Percentiles rank a stretch among this genome's conserved stretches.
Conservation (phyloP, 345 rosid species). For the Pistacia vera region DNA sequence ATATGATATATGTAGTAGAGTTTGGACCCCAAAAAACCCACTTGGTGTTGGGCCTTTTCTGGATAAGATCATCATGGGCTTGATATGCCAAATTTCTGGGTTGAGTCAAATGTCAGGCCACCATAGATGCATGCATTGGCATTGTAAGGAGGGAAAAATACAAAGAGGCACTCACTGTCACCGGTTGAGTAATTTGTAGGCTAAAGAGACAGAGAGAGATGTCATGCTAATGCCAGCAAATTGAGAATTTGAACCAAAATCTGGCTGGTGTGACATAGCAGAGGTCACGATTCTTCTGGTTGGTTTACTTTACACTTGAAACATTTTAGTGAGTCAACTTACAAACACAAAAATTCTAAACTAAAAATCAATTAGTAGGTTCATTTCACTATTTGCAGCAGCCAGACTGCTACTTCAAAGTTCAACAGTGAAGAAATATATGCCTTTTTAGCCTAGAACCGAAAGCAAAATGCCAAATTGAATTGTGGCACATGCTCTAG, state of each 20-base stretch:
- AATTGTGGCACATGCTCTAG: background rate
- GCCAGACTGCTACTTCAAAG: background rate
- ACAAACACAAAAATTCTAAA: too few species aligned
- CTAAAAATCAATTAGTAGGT: background rate
- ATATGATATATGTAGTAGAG: too few species aligned
- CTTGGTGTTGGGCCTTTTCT: background rate
- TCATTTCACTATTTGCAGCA: background rate
- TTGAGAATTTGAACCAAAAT: background rate
- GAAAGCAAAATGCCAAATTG: background rate
- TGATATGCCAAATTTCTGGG: background rate
- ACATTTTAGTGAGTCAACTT: background rate
- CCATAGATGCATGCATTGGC: background rate
- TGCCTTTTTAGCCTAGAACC: background rate
- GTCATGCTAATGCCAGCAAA: background rate
- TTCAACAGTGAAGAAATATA: background rate
- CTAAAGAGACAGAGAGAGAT: background rate
- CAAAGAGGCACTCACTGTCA: background rate
- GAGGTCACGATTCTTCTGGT: background rate
- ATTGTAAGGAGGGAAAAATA: background rate
- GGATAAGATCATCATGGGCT: background rate
- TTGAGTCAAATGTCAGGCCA: background rate
- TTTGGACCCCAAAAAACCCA: background rate
- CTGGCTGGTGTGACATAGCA: background rate
- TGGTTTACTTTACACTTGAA: background rate
- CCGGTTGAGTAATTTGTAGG: background rate